Evolutionary conservation across 2,329 filamentous ascomycete genomes (phyloP).

Genomic region (Phialocephala subalpina): DNA sequence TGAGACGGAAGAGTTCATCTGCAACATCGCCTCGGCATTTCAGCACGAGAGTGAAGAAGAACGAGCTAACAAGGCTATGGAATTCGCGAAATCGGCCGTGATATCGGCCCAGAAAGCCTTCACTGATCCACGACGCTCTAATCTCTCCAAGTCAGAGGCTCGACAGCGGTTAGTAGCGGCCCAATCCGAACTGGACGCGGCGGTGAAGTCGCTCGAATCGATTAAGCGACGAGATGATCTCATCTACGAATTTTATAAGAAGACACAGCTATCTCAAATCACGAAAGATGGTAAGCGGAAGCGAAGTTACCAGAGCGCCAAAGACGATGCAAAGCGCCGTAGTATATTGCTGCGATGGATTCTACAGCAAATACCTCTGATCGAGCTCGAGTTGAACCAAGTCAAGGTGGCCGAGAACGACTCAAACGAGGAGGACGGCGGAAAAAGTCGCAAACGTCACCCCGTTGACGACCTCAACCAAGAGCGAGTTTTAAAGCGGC

Average conservation of each 20-base stretch:
- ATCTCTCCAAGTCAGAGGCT: slow-evolving; percentile 23
- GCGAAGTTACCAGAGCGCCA: slow-evolving; percentile 26
- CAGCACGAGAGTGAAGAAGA: slow-evolving; percentile 29
- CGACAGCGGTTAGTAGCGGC: slow-evolving; percentile 27
- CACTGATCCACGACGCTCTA: slow-evolving; percentile 17
- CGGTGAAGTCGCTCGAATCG: slow-evolving; percentile 30
- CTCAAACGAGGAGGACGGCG: neutral
- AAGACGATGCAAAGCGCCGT: slow-evolving; percentile 30
- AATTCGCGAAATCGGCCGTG: slow-evolving; percentile 20
- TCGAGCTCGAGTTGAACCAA: slow-evolving; percentile 39
- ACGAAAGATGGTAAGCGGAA: slow-evolving; percentile 43
- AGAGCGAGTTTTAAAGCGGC: slow-evolving; percentile 13
- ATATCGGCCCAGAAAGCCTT: slow-evolving; percentile 31
- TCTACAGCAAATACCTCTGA: slow-evolving; percentile 40
- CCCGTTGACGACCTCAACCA: slow-evolving; percentile 2
- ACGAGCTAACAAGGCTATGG: slow-evolving; percentile 31
- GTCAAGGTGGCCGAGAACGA: slow-evolving; percentile 10
- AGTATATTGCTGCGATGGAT: slow-evolving; percentile 40
- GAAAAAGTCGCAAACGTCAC: slow-evolving; percentile 8
- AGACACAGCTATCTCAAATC: neutral
- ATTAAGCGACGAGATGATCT: slow-evolving; percentile 34
- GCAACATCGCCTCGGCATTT: slow-evolving; percentile 19
- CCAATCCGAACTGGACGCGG: slow-evolving; percentile 28
- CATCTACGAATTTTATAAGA: slow-evolving; percentile 28
- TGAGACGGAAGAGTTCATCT: slow-evolving; percentile 42